Evolutionary conservation across 495 filamentous ascomycete species (phyloP), one percentile per base, ranked within the genome.

Genomic region (Penicillium verhagenii): DNA sequence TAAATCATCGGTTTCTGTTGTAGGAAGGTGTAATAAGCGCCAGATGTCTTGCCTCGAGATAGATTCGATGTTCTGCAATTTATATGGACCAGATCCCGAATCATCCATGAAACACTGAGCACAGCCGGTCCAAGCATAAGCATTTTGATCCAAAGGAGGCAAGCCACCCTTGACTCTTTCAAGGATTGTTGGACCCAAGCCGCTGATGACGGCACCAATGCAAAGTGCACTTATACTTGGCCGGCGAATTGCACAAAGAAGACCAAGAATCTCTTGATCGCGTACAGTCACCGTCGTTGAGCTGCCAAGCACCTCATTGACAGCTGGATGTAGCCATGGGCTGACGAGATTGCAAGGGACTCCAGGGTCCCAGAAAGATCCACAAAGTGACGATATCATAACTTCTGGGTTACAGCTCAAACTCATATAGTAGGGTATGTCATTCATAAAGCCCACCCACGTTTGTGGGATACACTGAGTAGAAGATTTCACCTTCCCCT

Each of bases 61-160:
- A 13, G 37, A 26, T 35, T 50, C 50, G n/a, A 29, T 1, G 21
- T 51, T 24, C 6, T 25, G 24, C 28, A 1, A 37, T 5, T 18
- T 20, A 50, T 62, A 61, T 40, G 56, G 59, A 13, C 63, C 63
- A 20, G 20, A 26, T 13, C 59, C 63, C 19, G 50, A 14, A 46
- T 47, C 24, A 44, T 66, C 59, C 50, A 63, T 62, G 29, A 63
- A 66, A n/a, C 38, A 44, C 43, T 60, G 54, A 13, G 52, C 43
- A 54, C 26, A 53, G 19, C 53, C 52, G 18, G 53, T 66, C 57
- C 59, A 66, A 7, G 56, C 26, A 44, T 52, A 62, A n/a, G 49
- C 58, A 20, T 48, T 24, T 14, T 47, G 50, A 26, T 66, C 47
- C 10, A 63, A 26, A 8, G 55, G 54, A 29, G 53, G 59, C 16